These are phyloP conservation scores for Alternaria solani DNA, from an alignment of 2,329 filamentous ascomycete genomes.

Conservation along the genomic window DNA sequence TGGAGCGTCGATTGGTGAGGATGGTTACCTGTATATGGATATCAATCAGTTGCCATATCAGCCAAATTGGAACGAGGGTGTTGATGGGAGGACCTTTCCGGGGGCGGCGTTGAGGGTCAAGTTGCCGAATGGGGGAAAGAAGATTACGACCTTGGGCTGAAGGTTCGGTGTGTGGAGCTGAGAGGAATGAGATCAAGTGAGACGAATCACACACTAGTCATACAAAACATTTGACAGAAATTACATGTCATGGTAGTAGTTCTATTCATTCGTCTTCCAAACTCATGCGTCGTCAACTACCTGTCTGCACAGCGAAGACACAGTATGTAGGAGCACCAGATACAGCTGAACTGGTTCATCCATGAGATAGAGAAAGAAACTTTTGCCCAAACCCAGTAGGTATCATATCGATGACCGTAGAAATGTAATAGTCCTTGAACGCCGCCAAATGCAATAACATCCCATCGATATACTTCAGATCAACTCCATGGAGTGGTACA, in stretches of 20 bases:
- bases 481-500: background rate
- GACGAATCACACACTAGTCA: background rate
- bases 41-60: slow-evolving; percentile 59
- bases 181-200: background rate
- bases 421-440: slow-evolving; percentile 16
- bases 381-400: slow-evolving; percentile 17
- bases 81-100: slow-evolving; percentile 54
- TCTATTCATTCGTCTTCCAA: background rate
- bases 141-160: slow-evolving; percentile 34
- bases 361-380: slow-evolving; percentile 7
- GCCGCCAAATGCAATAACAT: slow-evolving; percentile 21
- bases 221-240: background rate
- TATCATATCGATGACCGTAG: slow-evolving; percentile 20
- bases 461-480: background rate
- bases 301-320: background rate
- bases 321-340: background rate
- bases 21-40: slow-evolving; percentile 57
- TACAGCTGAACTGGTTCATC: background rate
- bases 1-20: slow-evolving; percentile 42
- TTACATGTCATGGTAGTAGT: background rate
- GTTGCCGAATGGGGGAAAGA: slow-evolving; percentile 50
- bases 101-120: slow-evolving; percentile 57
- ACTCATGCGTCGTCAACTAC: background rate
- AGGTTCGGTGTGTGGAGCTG: background rate
- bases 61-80: slow-evolving; percentile 58